Conservation (phyloP, 148 eudicot species). For the Cornus controversa region DNA sequence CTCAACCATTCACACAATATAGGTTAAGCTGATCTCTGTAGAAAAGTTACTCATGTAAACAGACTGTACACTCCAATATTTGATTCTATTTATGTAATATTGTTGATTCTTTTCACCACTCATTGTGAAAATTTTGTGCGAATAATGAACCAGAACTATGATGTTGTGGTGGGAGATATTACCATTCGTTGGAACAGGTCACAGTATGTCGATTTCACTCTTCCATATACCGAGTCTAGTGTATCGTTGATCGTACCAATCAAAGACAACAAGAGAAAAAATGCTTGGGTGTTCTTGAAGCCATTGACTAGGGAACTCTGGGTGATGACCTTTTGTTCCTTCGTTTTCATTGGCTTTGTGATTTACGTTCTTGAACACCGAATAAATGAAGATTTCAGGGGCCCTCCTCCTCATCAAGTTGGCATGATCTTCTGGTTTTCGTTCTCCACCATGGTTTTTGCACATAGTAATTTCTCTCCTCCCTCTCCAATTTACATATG, state of each 20-base stretch:
- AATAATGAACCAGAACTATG: constrained; percentile 22
- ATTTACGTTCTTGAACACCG: constrained; percentile 55
- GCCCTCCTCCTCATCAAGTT: constrained; percentile 38
- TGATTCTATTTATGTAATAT: background rate
- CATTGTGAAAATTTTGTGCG: no score
- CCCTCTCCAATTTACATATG: background rate
- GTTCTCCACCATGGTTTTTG: constrained; percentile 56
- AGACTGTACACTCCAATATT: no score
- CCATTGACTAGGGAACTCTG: constrained; percentile 52
- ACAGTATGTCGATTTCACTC: constrained; percentile 42
- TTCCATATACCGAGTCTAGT: constrained; percentile 53
- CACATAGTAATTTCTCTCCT: constrained; percentile 32
- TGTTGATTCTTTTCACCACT: background rate
- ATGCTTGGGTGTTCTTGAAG: constrained; percentile 56
- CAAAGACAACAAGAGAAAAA: constrained; percentile 26
- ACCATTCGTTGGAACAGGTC: constrained; percentile 36
- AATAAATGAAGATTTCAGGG: constrained; percentile 47
- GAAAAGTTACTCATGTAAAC: background rate
- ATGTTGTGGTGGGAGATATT: constrained; percentile 41
- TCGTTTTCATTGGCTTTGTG: constrained; percentile 44
- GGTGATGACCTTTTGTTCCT: constrained; percentile 36
- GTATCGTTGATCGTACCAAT: constrained; percentile 43
- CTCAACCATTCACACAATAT: no score
- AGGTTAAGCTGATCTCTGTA: no score
- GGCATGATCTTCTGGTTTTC: constrained; percentile 52